phyloP scores from a whole-genome alignment of 495 filamentous ascomycete genomes.

The Chaetomium cochliodes region DNA sequence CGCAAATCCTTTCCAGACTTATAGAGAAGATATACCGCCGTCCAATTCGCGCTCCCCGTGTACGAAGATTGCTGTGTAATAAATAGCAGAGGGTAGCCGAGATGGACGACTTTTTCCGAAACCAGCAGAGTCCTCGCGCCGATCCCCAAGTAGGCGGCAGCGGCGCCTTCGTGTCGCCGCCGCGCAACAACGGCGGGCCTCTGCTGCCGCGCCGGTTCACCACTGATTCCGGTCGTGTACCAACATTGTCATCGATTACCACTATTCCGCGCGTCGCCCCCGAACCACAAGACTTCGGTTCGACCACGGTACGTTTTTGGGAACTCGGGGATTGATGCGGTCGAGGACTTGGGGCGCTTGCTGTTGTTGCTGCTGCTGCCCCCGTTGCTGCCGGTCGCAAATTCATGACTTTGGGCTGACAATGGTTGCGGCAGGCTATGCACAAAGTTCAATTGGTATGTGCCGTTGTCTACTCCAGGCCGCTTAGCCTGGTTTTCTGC shows the following conservation, averaged over 20 bases:
- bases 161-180: slow-evolving; percentile 63
- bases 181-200: slow-evolving; percentile 62
- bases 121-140: slow-evolving; percentile 67
- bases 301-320: slow-evolving; percentile 41
- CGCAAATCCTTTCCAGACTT: slow-evolving; percentile 17
- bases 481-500: background rate
- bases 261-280: slow-evolving; percentile 38
- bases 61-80: slow-evolving; percentile 44
- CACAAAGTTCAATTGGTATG: slow-evolving; percentile 62
- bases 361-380: background rate
- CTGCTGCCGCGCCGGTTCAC: slow-evolving; percentile 86
- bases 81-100: slow-evolving; percentile 59
- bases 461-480: slow-evolving; percentile 15
- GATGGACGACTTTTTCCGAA: slow-evolving; percentile 66
- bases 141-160: slow-evolving; percentile 60
- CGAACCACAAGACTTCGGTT: slow-evolving; percentile 47
- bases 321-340: background rate
- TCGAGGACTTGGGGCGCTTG: background rate
- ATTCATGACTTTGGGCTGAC: slow-evolving; percentile 12
- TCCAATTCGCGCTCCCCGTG: slow-evolving; percentile 44
- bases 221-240: slow-evolving; percentile 81
- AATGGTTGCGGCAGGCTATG: slow-evolving; percentile 41
- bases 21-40: slow-evolving; percentile 34
- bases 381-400: background rate
- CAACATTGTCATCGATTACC: slow-evolving; percentile 72